These are phyloP conservation scores for Cryptosporidium sp. DNA, from an alignment of 169 alveolate genomes.

Conservation along the genomic window DNA sequence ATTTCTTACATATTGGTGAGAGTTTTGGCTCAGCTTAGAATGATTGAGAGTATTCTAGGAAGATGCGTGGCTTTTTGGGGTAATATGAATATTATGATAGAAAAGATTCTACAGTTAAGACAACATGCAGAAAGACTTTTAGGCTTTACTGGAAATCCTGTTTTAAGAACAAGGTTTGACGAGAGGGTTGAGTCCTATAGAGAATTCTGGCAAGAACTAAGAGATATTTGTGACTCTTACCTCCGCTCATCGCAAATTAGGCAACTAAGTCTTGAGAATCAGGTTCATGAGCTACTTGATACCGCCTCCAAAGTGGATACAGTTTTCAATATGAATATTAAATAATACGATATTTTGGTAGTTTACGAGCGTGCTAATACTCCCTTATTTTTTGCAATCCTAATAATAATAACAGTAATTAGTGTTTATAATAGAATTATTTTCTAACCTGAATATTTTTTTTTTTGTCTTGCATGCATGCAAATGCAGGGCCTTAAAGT, in stretches of 20 bases:
- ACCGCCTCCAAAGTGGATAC: slow-evolving; percentile 71
- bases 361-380: neutral
- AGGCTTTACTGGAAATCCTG: slow-evolving; percentile 67
- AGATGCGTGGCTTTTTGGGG: slow-evolving; percentile 75
- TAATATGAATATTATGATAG: slow-evolving; percentile 67
- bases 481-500: neutral
- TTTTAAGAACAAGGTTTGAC: slow-evolving; percentile 63
- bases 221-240: slow-evolving; percentile 67
- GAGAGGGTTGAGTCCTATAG: slow-evolving; percentile 63
- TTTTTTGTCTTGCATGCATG: neutral
- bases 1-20: slow-evolving; percentile 54
- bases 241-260: slow-evolving; percentile 30
- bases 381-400: too few species aligned
- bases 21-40: slow-evolving; percentile 69
- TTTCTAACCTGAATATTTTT: neutral
- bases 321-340: slow-evolving; percentile 15
- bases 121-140: slow-evolving; percentile 67
- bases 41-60: slow-evolving; percentile 67
- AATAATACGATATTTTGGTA: neutral
- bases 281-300: slow-evolving; percentile 54
- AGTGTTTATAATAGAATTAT: neutral
- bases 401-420: neutral
- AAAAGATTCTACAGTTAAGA: slow-evolving; percentile 46
- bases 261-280: slow-evolving; percentile 51
- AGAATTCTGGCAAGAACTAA: slow-evolving; percentile 51